phyloP scores from a whole-genome alignment of 1,139 yeast species.

The Diutina mesorugosa region DNA sequence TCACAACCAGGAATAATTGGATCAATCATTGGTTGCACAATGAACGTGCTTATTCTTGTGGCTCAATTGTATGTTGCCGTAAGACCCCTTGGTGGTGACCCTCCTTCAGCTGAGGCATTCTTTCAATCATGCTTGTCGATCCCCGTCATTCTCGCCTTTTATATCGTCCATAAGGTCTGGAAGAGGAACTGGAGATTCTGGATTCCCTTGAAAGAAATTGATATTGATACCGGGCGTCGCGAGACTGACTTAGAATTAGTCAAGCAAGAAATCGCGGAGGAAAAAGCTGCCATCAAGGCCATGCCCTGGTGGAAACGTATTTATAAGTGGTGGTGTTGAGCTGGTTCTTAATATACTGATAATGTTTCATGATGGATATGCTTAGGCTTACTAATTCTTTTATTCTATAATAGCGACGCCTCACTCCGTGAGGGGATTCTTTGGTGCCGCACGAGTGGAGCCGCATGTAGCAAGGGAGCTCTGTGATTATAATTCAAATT shows the following conservation, averaged over 20 bases:
- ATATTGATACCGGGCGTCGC: slow-evolving; percentile 60
- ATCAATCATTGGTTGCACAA: slow-evolving; percentile 33
- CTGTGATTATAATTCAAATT: background rate
- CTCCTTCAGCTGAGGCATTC: slow-evolving; percentile 22
- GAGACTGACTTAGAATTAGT: slow-evolving; percentile 51
- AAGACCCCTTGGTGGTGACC: slow-evolving; percentile 22
- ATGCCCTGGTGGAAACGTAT: slow-evolving; percentile 23
- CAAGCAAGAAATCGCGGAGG: slow-evolving; percentile 54
- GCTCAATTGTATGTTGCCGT: slow-evolving; percentile 39
- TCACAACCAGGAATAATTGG: slow-evolving; percentile 48
- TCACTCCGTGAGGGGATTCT: background rate
- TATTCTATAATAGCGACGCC: background rate
- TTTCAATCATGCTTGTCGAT: slow-evolving; percentile 25
- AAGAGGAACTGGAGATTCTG: slow-evolving; percentile 25
- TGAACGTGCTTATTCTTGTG: slow-evolving; percentile 36
- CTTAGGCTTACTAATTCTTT: background rate
- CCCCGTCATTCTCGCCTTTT: slow-evolving; percentile 22
- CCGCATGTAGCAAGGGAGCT: background rate
- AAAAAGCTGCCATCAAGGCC: slow-evolving; percentile 35
- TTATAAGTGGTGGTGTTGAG: background rate
- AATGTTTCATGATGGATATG: background rate
- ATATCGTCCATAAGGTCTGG: slow-evolving; percentile 35
- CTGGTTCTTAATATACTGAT: background rate
- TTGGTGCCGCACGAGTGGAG: background rate
- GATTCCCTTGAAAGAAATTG: slow-evolving; percentile 39